Evolutionary conservation across 768 basidiomycete genomes (phyloP).

Genomic region (Rhizopogon vinicolor): DNA sequence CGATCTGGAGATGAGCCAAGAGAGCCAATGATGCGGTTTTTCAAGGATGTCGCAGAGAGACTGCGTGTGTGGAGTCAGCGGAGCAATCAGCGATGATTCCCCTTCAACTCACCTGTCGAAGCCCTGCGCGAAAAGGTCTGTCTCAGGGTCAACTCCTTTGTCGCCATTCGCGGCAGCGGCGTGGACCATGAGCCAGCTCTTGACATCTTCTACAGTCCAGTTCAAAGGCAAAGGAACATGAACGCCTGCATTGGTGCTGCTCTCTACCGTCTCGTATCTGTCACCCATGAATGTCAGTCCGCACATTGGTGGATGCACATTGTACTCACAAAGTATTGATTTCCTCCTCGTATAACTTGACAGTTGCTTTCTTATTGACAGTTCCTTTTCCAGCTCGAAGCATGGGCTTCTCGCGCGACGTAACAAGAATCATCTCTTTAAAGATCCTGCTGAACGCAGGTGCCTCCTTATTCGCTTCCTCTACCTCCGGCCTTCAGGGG

Average conservation of each 20-base stretch:
- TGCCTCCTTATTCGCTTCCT: conserved; percentile 36
- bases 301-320: background rate
- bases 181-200: conserved; percentile 25
- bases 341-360: conserved; percentile 37
- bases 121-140: conserved; percentile 29
- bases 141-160: conserved; percentile 1
- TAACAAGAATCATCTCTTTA: conserved; percentile 48
- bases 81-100: too few relatives aligned
- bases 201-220: conserved; percentile 18
- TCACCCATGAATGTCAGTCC: background rate
- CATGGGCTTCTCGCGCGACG: conserved; percentile 37
- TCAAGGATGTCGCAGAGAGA: background rate
- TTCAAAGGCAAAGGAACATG: conserved; percentile 15
- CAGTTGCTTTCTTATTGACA: conserved; percentile 34
- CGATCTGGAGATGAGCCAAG: background rate
- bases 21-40: background rate
- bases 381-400: conserved; percentile 44
- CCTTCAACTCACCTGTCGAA: conserved; percentile 28
- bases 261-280: conserved; percentile 30
- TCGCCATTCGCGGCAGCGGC: conserved; percentile 8
- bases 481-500: conserved; percentile 30
- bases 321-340: conserved; percentile 39
- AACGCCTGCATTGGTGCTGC: conserved; percentile 12
- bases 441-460: conserved; percentile 41
- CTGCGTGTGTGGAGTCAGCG: background rate